These are phyloP conservation scores for Aureobasidium sp. DNA, from an alignment of 2,329 filamentous ascomycete genomes.

Conservation along the genomic window DNA sequence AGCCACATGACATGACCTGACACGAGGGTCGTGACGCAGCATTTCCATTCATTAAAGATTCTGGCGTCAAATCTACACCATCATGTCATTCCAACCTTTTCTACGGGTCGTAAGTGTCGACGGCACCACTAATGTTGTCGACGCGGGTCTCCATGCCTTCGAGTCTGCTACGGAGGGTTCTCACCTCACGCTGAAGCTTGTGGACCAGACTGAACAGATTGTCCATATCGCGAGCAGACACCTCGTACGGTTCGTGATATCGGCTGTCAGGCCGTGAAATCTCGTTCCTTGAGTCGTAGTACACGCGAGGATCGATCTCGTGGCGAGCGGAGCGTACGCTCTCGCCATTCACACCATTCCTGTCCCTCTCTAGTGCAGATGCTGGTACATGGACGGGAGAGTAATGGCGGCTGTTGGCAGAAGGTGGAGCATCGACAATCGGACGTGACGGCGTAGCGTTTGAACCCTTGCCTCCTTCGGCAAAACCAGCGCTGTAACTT, in stretches of 20 bases:
- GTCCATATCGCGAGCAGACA: slow-evolving; percentile 2
- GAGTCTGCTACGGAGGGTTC: slow-evolving; percentile 8
- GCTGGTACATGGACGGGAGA: not conserved
- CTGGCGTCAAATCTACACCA: no score
- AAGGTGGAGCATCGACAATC: not conserved
- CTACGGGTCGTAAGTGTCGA: slow-evolving; percentile 12
- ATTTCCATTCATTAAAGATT: no score
- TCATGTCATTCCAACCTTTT: no score
- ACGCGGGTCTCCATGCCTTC: slow-evolving; percentile 5
- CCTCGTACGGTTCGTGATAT: slow-evolving; percentile 5
- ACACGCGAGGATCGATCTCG: not conserved
- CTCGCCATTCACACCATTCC: not conserved
- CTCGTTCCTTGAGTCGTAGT: slow-evolving; percentile 3
- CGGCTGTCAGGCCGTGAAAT: not conserved
- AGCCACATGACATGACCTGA: no score
- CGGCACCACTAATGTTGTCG: slow-evolving; percentile 5
- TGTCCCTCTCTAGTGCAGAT: not conserved
- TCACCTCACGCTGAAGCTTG: slow-evolving; percentile 4
- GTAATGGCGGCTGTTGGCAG: not conserved
- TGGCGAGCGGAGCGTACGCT: not conserved
- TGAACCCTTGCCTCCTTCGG: not conserved
- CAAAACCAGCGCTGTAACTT: not conserved
- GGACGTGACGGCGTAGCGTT: slow-evolving; percentile 4
- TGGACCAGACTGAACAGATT: not conserved
- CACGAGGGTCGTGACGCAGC: no score